These are phyloP conservation scores for Aurifilum marmelostoma DNA, from an alignment of 2,329 filamentous ascomycete species.

Conservation along the genomic window DNA sequence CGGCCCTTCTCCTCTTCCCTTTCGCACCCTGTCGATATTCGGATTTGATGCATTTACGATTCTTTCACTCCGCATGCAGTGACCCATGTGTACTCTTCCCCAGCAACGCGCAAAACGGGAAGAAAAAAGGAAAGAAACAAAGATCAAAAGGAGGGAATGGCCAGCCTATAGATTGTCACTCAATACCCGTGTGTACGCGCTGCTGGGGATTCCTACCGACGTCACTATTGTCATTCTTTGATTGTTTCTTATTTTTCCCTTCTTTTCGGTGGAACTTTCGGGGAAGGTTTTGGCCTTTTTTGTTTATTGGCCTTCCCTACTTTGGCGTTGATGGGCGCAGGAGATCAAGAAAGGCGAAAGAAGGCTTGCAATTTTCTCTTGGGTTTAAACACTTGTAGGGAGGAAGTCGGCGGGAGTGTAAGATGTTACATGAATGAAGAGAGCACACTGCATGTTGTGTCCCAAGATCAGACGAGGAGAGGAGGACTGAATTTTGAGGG, in stretches of 20 bases:
- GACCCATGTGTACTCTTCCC: conserved; percentile 24
- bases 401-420: not conserved
- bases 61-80: conserved; percentile 24
- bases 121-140: not conserved
- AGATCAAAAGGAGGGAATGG: conserved; percentile 1
- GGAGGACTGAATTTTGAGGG: not conserved
- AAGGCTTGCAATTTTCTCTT: not conserved
- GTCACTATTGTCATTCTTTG: not conserved
- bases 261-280: conserved; percentile 4
- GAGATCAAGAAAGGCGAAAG: not conserved
- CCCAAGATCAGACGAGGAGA: not conserved
- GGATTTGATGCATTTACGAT: conserved; percentile 28
- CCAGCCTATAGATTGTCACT: not conserved
- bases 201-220: conserved; percentile 6
- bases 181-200: conserved; percentile 9
- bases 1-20: conserved; percentile 13
- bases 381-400: not conserved
- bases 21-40: conserved; percentile 26
- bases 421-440: conserved; percentile 8
- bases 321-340: conserved; percentile 21
- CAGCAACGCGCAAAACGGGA: conserved; percentile 8
- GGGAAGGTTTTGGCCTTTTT: not conserved
- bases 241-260: conserved; percentile 1
- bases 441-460: not conserved
- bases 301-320: conserved; percentile 16